Evolutionary conservation across 2,329 filamentous ascomycete genomes (phyloP).

Genomic region (Ceratocystis ficicola): DNA sequence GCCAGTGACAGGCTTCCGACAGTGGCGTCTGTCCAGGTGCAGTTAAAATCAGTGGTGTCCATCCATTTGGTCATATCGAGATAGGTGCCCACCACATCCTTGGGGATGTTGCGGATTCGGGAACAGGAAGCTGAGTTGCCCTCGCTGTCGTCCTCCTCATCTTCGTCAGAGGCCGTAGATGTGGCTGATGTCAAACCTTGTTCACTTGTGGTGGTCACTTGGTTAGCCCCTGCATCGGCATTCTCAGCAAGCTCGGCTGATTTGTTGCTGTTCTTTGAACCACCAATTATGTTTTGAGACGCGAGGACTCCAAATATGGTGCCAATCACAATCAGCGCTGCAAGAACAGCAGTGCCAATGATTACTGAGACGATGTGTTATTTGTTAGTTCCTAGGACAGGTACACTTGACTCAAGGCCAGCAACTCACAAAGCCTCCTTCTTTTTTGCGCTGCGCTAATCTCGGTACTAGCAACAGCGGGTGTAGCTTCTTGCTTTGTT

Average conservation of each 20-base stretch:
- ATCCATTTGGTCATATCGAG: constrained; percentile 64
- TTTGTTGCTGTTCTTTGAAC: constrained; percentile 12
- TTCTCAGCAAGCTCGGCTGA: constrained; percentile 5
- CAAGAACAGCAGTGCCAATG: constrained; percentile 13
- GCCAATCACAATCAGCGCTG: constrained; percentile 13
- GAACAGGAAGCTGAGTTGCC: constrained; percentile 7
- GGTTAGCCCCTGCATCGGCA: not conserved
- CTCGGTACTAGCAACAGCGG: not conserved
- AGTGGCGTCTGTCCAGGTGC: constrained; percentile 56
- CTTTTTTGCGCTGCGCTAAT: constrained; percentile 5
- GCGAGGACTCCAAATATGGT: constrained; percentile 19
- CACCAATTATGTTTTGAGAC: constrained; percentile 16
- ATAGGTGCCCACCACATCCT: constrained; percentile 47
- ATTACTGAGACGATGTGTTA: not conserved
- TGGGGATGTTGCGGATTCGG: constrained; percentile 31
- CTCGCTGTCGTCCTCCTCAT: not conserved
- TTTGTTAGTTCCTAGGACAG: not conserved
- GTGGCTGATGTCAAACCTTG: not conserved
- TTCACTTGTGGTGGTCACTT: too few species aligned
- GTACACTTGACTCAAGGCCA: not conserved
- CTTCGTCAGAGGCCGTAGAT: not conserved
- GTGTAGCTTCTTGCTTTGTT: not conserved
- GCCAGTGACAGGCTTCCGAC: constrained; percentile 58
- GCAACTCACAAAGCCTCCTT: constrained; percentile 7
- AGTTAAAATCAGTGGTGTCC: constrained; percentile 59